Evolutionary conservation across 495 filamentous ascomycete species (phyloP), one percentile per base, ranked within the genome.

Genomic region (Penicillium ochrochloron): DNA sequence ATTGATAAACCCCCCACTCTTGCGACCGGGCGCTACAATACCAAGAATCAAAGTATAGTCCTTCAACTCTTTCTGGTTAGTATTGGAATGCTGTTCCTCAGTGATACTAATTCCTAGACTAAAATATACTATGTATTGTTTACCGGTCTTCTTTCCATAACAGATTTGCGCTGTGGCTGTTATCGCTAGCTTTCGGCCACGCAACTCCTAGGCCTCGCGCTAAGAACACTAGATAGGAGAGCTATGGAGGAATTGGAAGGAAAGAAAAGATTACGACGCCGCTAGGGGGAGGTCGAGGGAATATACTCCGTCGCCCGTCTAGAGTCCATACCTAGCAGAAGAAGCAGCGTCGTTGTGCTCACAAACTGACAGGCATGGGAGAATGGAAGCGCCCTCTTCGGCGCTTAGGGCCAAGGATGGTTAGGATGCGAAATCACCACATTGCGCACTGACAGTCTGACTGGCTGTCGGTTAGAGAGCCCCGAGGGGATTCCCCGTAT

Each of bases 1-100:
- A n/a, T n/a, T n/a, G n/a, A n/a, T n/a, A n/a, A n/a, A 27, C 31
- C n/a, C 42, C 42, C 42, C 42, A 48, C 42, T 44, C 21, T 48
- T 23, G 42, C 42, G 42, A 48, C 42, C 42, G 42, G 21, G 19
- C 42, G 42, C 21, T 48, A 5, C 23, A 23, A 33, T 33, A 33
- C 31, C 31, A 33, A 33, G 3, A 33, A 2, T 5, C 31, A 3
- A 33, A 33, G 31, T 48, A 23, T 23, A 48, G 11, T 21, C 7
- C 42, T 19, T 19, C 42, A 23, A 48, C 7, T 3, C 14, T 41
- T 37, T 3, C 5, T 17, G 12, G 2, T 14, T 17, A 17, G 12
- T 4, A 8, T 35, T 8, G 8, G 2, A 8, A 35, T 35, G 33
- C 0, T 14, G 12, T 12, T 14, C 10, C 1, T 6, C 2, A 41